These are phyloP conservation scores for Acmispon strigosus DNA, from an alignment of 306 rosid genomes.

Conservation along the genomic window DNA sequence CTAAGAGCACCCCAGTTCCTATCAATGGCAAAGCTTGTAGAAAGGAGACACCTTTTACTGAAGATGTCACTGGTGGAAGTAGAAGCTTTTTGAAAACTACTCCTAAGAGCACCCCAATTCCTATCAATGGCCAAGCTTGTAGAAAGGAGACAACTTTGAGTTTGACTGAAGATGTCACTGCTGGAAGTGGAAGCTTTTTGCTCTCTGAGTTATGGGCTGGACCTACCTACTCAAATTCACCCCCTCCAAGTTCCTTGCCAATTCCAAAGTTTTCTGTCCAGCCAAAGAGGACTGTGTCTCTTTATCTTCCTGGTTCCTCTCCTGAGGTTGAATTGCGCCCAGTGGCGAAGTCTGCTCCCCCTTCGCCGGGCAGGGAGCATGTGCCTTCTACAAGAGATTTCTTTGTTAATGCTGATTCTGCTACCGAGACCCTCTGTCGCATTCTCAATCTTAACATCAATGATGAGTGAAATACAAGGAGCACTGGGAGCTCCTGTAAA, in stretches of 20 bases:
- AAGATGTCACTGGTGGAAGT: conserved; percentile 1
- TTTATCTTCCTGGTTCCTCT: conserved; percentile 43
- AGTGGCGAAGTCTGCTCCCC: conserved; percentile 58
- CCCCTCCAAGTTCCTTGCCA: conserved; percentile 88
- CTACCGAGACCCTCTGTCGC: conserved; percentile 60
- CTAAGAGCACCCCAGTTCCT: conserved; percentile 51
- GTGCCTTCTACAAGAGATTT: conserved; percentile 29
- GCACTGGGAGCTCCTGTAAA: conserved; percentile 42
- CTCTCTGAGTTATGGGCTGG: conserved; percentile 94
- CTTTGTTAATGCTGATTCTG: conserved; percentile 46
- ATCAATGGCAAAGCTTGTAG: conserved; percentile 26
- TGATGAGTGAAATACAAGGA: conserved; percentile 33
- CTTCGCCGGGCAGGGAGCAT: conserved; percentile 47
- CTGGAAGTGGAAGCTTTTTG: neutral
- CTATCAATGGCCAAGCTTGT: conserved; percentile 29
- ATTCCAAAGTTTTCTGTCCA: conserved; percentile 70
- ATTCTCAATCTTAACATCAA: conserved; percentile 62
- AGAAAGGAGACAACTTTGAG: conserved; percentile 10
- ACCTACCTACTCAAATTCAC: conserved; percentile 89
- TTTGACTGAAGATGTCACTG: conserved; percentile 28
- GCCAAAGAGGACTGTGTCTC: conserved; percentile 65
- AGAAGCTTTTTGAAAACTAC: conserved; percentile 13
- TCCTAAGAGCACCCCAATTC: conserved; percentile 50
- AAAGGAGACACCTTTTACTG: conserved; percentile 29
- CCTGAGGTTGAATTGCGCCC: conserved; percentile 37